Base-by-base conservation (phyloP, 2,329 filamentous ascomycete genomes). In the Harringtonia lauricola region DNA sequence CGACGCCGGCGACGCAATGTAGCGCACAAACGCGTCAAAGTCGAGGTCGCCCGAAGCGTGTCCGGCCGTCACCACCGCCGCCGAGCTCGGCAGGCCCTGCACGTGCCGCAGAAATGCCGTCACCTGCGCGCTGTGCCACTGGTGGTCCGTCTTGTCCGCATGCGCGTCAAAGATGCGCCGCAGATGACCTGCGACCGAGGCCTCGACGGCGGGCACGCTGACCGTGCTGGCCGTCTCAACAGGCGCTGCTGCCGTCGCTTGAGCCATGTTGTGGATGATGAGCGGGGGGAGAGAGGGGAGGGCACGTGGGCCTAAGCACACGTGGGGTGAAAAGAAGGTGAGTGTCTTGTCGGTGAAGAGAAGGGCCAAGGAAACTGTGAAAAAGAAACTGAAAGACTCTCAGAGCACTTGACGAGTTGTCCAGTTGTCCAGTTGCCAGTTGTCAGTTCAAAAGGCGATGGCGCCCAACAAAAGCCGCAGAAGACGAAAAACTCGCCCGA, bases 1-100 rank as follows among this genome's bases (percentile, higher is more conserved):
- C 44, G 66, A 62, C 13, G 65, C 63, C 3, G 65, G 48, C 22
- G 73, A 77, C 3, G 66, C 68, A 69, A 79, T 77, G 60, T 76
- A 78, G n/a, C 54, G 53, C 24, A 77, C 54, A 52, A 79, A 79
- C 44, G 56, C 63, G 36, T 59, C 54, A 36, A 75, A 63, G 46
- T 71, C 68, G 50, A 76, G 57, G n/a, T 63, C 60, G 14, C 63
- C 60, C 13, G 57, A 49, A 22, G 51, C 41, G 18, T 51, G 45
- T n/a, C 8, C 60, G 54, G 28, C 36, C 47, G 4, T 49, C 39
- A 2, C 49, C 51, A 13, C 57, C 48, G 9, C 49, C 50, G n/a
- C 55, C 19, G 33, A 22, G 39, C 50, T 38, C 30, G 49, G 54
- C 28, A 35, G 76, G 33, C 59, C 62, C 55, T 77, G 74, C 21